phyloP scores from a whole-genome alignment of 805 yeast genomes.

The Yamadazyma philogaea region DNA sequence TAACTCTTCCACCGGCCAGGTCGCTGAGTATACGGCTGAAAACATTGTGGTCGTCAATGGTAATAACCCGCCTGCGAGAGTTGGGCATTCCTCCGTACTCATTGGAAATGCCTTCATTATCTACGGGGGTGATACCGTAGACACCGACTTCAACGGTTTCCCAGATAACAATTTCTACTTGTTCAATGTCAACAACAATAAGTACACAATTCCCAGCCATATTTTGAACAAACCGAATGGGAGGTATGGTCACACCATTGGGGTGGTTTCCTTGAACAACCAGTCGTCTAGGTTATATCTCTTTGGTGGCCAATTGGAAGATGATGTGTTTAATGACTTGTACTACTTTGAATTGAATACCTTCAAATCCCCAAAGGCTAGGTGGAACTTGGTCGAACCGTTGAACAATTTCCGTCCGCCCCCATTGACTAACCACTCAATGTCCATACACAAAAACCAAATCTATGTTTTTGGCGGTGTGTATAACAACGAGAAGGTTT shows the following conservation, averaged over 20 bases:
- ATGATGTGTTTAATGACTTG: slow-evolving; percentile 79
- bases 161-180: slow-evolving; percentile 89
- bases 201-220: slow-evolving; percentile 45
- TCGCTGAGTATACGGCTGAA: slow-evolving; percentile 28
- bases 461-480: slow-evolving; percentile 89
- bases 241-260: slow-evolving; percentile 89
- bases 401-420: slow-evolving; percentile 56
- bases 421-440: slow-evolving; percentile 86
- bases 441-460: slow-evolving; percentile 74
- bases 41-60: slow-evolving; percentile 53
- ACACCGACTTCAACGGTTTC: slow-evolving; percentile 66
- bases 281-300: slow-evolving; percentile 60
- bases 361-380: slow-evolving; percentile 77
- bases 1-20: slow-evolving; percentile 17
- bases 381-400: slow-evolving; percentile 75
- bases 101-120: slow-evolving; percentile 94
- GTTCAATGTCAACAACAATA: slow-evolving; percentile 55
- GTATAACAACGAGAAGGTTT: slow-evolving; percentile 63
- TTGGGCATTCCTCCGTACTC: slow-evolving; percentile 88
- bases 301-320: slow-evolving; percentile 92
- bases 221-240: slow-evolving; percentile 71
- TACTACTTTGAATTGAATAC: slow-evolving; percentile 83
- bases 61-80: slow-evolving; percentile 90
- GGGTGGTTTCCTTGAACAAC: slow-evolving; percentile 56
- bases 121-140: slow-evolving; percentile 95